phyloP scores from a whole-genome alignment of 2,329 filamentous ascomycete species.

The Fusarium domesticum region DNA sequence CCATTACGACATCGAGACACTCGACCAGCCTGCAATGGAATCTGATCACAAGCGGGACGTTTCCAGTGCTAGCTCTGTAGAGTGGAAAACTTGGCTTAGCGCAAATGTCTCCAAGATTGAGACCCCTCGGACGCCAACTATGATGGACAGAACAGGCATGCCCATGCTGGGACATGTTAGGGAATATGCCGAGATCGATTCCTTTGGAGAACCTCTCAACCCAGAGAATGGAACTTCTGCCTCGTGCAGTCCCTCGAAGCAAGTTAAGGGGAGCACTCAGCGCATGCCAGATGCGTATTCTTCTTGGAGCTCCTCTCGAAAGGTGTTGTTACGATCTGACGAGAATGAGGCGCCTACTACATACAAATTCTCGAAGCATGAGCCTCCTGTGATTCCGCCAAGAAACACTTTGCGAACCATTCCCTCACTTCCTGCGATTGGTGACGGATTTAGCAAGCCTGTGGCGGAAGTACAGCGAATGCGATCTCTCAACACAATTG shows the following conservation, averaged over 20 bases:
- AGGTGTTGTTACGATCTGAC: slow-evolving; percentile 2
- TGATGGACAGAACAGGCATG: slow-evolving; percentile 3
- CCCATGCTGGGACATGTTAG: slow-evolving; percentile 41
- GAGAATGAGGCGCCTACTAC: slow-evolving; percentile 20
- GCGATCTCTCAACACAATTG: slow-evolving; percentile 27
- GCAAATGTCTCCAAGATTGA: slow-evolving; percentile 50
- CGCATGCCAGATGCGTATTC: background rate
- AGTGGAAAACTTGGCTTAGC: slow-evolving; percentile 56
- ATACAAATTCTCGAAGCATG: background rate
- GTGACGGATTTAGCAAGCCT: background rate
- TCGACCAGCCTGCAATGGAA: background rate
- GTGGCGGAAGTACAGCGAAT: slow-evolving; percentile 16
- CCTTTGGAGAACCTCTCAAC: slow-evolving; percentile 20
- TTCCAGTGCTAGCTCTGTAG: slow-evolving; percentile 46
- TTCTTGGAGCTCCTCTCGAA: background rate
- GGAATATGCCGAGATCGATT: slow-evolving; percentile 50
- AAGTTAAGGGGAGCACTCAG: slow-evolving; percentile 10
- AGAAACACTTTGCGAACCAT: slow-evolving; percentile 22
- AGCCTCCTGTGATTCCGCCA: slow-evolving; percentile 14
- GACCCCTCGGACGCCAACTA: slow-evolving; percentile 13
- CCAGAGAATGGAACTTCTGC: background rate
- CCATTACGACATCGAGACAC: background rate
- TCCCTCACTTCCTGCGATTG: slow-evolving; percentile 26
- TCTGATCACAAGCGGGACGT: slow-evolving; percentile 33
- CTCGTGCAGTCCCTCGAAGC: slow-evolving; percentile 13